A percentile compares a stretch with the other conserved stretches of the same genome.
Evolutionary conservation across 768 basidiomycete species (phyloP).

Genomic region (Neoboletus brunneissimus): DNA sequence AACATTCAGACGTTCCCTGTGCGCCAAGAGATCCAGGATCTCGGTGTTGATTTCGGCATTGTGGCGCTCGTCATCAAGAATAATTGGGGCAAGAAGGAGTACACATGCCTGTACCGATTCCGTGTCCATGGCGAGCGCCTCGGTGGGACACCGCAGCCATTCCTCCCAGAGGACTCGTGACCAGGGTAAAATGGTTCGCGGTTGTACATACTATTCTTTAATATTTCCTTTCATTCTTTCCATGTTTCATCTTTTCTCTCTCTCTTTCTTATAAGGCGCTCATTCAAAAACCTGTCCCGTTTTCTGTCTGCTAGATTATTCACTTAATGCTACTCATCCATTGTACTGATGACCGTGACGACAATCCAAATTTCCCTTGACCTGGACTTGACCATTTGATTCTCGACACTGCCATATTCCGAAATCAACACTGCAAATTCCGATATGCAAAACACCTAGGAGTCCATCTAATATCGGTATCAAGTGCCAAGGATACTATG

Average conservation of each 20-base stretch:
- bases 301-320: slow-evolving; percentile 24
- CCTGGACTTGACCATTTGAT: not conserved
- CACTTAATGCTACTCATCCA: slow-evolving; percentile 16
- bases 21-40: slow-evolving; percentile 56
- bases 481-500: not conserved
- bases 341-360: slow-evolving; percentile 26
- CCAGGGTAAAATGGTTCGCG: not conserved
- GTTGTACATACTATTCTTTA: slow-evolving; percentile 14
- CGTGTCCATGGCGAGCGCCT: slow-evolving; percentile 70
- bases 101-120: slow-evolving; percentile 87
- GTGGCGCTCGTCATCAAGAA: slow-evolving; percentile 75
- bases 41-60: slow-evolving; percentile 81
- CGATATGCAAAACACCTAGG: not conserved
- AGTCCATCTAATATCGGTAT: not conserved
- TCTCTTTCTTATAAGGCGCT: slow-evolving; percentile 6
- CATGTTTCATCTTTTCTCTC: not conserved
- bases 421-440: not conserved
- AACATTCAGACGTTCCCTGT: slow-evolving; percentile 84
- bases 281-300: not conserved
- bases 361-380: slow-evolving; percentile 15
- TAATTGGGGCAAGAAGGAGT: slow-evolving; percentile 85
- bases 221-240: not conserved
- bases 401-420: not conserved
- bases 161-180: slow-evolving; percentile 25
- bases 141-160: slow-evolving; percentile 40